Conservation (phyloP, 2,329 filamentous ascomycete genomes). For the Talaromyces sp. region DNA sequence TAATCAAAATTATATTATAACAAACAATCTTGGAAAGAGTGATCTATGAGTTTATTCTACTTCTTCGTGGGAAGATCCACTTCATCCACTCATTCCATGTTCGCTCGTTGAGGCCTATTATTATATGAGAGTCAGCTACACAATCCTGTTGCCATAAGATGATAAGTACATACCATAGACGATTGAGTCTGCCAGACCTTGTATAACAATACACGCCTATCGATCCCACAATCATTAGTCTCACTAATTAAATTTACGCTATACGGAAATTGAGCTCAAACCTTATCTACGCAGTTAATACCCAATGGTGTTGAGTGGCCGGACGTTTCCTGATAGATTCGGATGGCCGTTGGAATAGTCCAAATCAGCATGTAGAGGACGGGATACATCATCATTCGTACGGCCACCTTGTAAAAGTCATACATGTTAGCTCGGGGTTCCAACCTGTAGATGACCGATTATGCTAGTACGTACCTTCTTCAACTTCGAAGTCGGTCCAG, state of each 20-base stretch:
- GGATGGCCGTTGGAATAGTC: conserved; percentile 11
- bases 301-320: conserved; percentile 1
- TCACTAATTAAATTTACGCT: neutral
- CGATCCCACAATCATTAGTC: neutral
- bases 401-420: neutral
- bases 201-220: conserved; percentile 10
- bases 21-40: neutral
- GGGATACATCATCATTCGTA: conserved; percentile 18
- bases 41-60: conserved; percentile 6
- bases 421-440: neutral
- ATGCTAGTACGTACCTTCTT: conserved; percentile 1
- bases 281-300: conserved; percentile 12
- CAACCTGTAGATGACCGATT: neutral
- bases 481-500: conserved; percentile 7
- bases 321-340: conserved; percentile 10
- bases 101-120: conserved; percentile 8
- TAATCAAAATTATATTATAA: neutral
- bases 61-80: neutral
- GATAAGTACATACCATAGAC: neutral
- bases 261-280: neutral
- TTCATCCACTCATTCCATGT: conserved; percentile 17
- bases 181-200: conserved; percentile 8
- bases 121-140: too few relatives aligned
- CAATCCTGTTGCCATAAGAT: too few relatives aligned
- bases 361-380: conserved; percentile 13